phyloP scores from a whole-genome alignment of 2,329 filamentous ascomycete genomes.

The Geosmithia flava region DNA sequence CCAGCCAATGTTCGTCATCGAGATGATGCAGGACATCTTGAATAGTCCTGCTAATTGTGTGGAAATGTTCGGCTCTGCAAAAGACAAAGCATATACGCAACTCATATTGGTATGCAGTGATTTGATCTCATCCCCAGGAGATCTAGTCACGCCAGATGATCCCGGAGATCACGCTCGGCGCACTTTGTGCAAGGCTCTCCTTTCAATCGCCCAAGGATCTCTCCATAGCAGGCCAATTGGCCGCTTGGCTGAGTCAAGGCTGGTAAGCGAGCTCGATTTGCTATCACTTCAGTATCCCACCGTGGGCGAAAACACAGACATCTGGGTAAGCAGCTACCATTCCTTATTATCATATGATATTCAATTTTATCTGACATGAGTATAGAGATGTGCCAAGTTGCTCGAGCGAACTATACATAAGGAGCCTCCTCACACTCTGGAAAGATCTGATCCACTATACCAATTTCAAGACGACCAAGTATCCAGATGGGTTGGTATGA shows the following conservation, averaged over 20 bases:
- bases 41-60: conserved; percentile 2
- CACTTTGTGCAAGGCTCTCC: conserved; percentile 23
- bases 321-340: conserved; percentile 23
- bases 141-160: conserved; percentile 14
- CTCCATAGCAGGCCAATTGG: conserved; percentile 18
- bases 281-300: conserved; percentile 16
- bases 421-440: conserved; percentile 8
- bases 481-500: conserved; percentile 12
- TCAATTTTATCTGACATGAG: conserved; percentile 7
- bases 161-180: conserved; percentile 15
- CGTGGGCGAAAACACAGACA: conserved; percentile 21
- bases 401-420: conserved; percentile 13
- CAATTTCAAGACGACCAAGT: conserved; percentile 15
- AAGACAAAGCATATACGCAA: conserved; percentile 22
- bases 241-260: conserved; percentile 27
- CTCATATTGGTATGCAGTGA: conserved; percentile 30
- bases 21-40: conserved; percentile 21
- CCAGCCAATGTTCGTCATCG: conserved; percentile 21
- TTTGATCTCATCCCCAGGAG: conserved; percentile 18
- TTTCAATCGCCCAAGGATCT: conserved; percentile 23
- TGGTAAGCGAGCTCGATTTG: conserved; percentile 27
- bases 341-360: background rate
- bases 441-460: conserved; percentile 12
- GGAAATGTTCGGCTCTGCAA: background rate
- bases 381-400: conserved; percentile 15